phyloP scores from a whole-genome alignment of 2,329 filamentous ascomycete genomes.

The Paraconiothyrium sp. region DNA sequence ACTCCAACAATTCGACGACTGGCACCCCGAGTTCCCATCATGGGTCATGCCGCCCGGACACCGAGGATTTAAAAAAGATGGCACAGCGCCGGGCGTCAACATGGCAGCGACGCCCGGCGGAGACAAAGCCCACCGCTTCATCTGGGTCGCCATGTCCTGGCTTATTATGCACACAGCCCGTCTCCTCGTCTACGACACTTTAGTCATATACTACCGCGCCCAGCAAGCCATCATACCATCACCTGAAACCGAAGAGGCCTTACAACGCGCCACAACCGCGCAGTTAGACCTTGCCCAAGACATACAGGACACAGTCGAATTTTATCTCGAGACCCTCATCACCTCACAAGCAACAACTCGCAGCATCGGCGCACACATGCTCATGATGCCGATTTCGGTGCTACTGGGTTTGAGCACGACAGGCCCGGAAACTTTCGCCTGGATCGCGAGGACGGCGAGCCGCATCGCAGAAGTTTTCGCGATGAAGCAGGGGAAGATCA shows the following conservation, averaged over 20 bases:
- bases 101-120: neutral
- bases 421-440: constrained; percentile 13
- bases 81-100: too few relatives aligned
- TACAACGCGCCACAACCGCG: constrained; percentile 9
- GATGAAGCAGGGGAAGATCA: constrained; percentile 22
- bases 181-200: constrained; percentile 22
- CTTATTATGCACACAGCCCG: constrained; percentile 17
- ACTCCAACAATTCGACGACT: constrained; percentile 15
- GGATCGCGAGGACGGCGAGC: constrained; percentile 22
- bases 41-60: constrained; percentile 2
- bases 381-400: constrained; percentile 28
- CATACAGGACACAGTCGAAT: constrained; percentile 19
- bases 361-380: constrained; percentile 19
- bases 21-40: constrained; percentile 11
- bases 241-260: neutral
- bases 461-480: constrained; percentile 25
- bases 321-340: constrained; percentile 21
- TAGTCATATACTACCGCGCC: constrained; percentile 22
- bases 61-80: neutral
- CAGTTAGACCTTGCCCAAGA: constrained; percentile 19
- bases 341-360: constrained; percentile 12
- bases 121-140: constrained; percentile 20
- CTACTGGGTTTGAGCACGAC: constrained; percentile 14
- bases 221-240: neutral
- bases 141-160: constrained; percentile 25